Evolutionary conservation across 495 filamentous ascomycete genomes (phyloP).

Genomic region (Aspergillus sclerotioniger): DNA sequence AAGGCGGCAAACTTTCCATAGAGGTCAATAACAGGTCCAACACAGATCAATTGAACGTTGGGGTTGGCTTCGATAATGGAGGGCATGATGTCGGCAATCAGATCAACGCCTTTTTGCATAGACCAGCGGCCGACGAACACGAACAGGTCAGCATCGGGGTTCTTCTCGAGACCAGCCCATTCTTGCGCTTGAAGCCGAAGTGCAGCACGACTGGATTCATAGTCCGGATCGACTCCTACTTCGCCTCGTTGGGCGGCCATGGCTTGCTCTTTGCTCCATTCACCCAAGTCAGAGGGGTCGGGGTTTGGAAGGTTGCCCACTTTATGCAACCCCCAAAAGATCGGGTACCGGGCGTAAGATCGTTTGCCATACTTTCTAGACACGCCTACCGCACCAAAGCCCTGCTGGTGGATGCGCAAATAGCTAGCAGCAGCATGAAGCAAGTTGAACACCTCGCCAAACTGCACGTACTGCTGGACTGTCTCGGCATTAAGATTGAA

Average conservation of each 20-base stretch:
- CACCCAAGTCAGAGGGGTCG: conserved; percentile 68
- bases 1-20: conserved; percentile 77
- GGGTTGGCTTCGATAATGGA: conserved; percentile 64
- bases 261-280: conserved; percentile 55
- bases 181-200: conserved; percentile 68
- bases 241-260: conserved; percentile 41
- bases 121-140: conserved; percentile 77
- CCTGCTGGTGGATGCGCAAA: conserved; percentile 67
- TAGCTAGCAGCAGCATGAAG: conserved; percentile 70
- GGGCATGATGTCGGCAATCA: conserved; percentile 75
- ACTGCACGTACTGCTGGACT: conserved; percentile 49
- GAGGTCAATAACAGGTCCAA: conserved; percentile 74
- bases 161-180: conserved; percentile 67
- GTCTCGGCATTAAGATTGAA: conserved; percentile 57
- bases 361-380: conserved; percentile 74
- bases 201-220: conserved; percentile 53
- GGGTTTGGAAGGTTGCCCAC: conserved; percentile 71
- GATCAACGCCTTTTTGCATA: conserved; percentile 69
- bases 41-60: conserved; percentile 64
- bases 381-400: conserved; percentile 72
- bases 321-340: conserved; percentile 71
- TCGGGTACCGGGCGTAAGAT: conserved; percentile 70
- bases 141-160: conserved; percentile 66
- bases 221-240: conserved; percentile 52
- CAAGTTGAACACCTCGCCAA: conserved; percentile 72